These are phyloP conservation scores for Carex littledalei DNA, from an alignment of 176 grass and related monocot species.

Conservation along the genomic window DNA sequence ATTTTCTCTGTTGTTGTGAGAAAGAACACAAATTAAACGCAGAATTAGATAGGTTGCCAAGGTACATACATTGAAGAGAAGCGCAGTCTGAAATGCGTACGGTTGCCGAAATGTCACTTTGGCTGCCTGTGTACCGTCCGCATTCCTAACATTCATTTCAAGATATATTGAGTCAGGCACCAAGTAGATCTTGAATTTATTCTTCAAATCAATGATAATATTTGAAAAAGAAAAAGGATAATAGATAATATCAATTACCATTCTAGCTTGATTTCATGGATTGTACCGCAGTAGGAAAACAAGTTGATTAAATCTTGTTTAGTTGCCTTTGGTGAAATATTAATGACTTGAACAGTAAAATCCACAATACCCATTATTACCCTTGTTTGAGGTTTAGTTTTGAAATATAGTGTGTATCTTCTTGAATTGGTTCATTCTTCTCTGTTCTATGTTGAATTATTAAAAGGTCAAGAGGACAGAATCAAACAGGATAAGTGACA, in stretches of 20 bases:
- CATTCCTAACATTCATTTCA: background rate
- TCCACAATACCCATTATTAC: constrained; percentile 14
- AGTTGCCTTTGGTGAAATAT: constrained; percentile 32
- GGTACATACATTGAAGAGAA: constrained; percentile 27
- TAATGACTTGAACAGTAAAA: constrained; percentile 30
- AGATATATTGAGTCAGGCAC: background rate
- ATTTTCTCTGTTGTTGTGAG: background rate
- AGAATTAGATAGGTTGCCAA: background rate
- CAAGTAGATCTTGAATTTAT: background rate
- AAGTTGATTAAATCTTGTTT: constrained; percentile 23
- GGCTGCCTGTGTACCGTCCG: constrained; percentile 14
- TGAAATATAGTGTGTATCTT: background rate
- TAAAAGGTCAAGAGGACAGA: constrained; percentile 17
- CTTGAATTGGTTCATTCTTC: background rate
- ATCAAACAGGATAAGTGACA: constrained; percentile 5
- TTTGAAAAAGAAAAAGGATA: background rate
- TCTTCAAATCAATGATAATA: background rate
- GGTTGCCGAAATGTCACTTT: constrained; percentile 32
- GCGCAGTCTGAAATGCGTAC: constrained; percentile 28
- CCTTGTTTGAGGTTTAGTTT: background rate
- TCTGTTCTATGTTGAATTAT: background rate
- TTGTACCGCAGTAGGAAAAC: constrained; percentile 33
- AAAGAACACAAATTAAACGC: background rate
- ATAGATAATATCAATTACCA: constrained; percentile 6
- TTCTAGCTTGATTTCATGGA: constrained; percentile 23